Evolutionary conservation across 202 grass and related monocot species (phyloP).

Genomic region (Sporobolus alterniflorus): DNA sequence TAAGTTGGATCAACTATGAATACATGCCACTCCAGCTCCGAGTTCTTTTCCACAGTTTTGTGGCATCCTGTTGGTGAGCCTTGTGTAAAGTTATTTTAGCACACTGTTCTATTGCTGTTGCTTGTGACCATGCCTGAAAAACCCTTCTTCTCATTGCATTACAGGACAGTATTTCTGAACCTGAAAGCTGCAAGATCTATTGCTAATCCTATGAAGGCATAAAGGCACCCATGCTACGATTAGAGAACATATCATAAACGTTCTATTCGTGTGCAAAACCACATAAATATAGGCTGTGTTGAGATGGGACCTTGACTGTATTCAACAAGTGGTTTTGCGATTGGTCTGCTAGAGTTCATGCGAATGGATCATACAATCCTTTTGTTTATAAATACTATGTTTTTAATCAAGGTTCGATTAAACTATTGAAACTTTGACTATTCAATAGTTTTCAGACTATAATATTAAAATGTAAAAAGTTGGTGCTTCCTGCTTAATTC

Average conservation of each 20-base stretch:
- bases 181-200: constrained; percentile 86
- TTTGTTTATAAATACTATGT: no score
- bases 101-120: not conserved
- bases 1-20: constrained; percentile 90
- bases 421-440: no score
- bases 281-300: no score
- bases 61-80: constrained; percentile 82
- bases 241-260: not conserved
- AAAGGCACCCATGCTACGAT: not conserved
- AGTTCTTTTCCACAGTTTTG: constrained; percentile 82
- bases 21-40: constrained; percentile 96
- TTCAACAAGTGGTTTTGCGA: no score
- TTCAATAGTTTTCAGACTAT: no score
- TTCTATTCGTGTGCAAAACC: not conserved
- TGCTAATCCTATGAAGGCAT: constrained; percentile 60
- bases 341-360: no score
- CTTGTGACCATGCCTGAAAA: not conserved
- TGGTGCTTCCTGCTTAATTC: no score
- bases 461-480: no score
- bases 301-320: not conserved
- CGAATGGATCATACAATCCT: no score
- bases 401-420: no score
- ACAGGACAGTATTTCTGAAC: constrained; percentile 84
- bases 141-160: not conserved
- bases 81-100: not conserved